phyloP scores from a whole-genome alignment of 495 filamentous ascomycete genomes.

The Lasiosphaeriaceae sp. region DNA sequence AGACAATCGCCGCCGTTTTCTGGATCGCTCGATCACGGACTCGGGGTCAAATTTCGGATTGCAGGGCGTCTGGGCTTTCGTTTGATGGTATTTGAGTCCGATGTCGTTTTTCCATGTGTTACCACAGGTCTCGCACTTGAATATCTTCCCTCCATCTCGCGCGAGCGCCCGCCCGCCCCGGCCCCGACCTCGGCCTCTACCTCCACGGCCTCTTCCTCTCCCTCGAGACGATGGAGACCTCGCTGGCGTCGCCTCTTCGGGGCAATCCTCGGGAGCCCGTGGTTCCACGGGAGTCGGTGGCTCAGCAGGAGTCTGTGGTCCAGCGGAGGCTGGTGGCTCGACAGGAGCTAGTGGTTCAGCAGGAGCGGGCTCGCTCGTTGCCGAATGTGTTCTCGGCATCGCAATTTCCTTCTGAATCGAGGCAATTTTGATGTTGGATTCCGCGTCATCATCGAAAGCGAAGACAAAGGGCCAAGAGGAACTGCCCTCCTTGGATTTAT shows the following conservation, averaged over 20 bases:
- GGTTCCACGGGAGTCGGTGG: conserved; percentile 3
- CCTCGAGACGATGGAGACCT: conserved; percentile 9
- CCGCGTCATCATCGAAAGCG: conserved; percentile 8
- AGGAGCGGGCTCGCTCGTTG: neutral
- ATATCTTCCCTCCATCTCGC: conserved; percentile 24
- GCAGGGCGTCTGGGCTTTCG: conserved; percentile 43
- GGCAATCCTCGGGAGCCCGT: neutral
- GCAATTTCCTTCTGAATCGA: conserved; percentile 11
- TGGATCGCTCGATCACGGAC: conserved; percentile 17
- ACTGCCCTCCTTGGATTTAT: neutral
- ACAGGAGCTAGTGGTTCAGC: neutral
- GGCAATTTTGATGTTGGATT: conserved; percentile 8
- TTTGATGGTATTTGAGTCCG: conserved; percentile 51
- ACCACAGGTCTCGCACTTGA: conserved; percentile 45
- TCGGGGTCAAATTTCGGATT: conserved; percentile 45
- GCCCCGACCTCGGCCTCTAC: conserved; percentile 14
- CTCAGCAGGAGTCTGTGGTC: neutral
- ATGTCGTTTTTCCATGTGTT: conserved; percentile 48
- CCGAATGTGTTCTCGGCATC: conserved; percentile 1
- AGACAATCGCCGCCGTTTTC: conserved; percentile 23
- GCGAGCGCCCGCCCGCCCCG: conserved; percentile 12
- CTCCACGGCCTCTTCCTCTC: conserved; percentile 13
- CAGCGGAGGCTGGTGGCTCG: neutral
- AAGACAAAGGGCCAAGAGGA: conserved; percentile 14
- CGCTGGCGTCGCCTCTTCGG: conserved; percentile 3